A percentile compares a stretch with the other conserved stretches of the same genome.
These are phyloP conservation scores for Carallia pectinifolia DNA, from an alignment of 345 rosid genomes.

Conservation along the genomic window DNA sequence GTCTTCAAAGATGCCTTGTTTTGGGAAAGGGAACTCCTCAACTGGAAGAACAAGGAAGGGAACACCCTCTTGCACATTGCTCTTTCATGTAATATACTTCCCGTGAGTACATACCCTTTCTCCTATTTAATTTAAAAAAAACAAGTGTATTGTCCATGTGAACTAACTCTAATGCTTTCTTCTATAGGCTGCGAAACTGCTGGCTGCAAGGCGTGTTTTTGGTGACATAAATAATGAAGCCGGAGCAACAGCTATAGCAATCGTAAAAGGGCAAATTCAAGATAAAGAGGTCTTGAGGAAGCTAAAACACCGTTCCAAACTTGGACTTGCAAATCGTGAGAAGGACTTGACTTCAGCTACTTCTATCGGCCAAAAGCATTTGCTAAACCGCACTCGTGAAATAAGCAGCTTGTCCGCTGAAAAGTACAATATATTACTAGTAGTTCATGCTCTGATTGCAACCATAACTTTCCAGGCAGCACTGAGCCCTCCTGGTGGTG, in stretches of 20 bases:
- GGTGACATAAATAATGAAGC: neutral
- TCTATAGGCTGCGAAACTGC: neutral
- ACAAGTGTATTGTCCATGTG: neutral
- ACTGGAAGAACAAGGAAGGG: conserved; percentile 11
- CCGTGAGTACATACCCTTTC: neutral
- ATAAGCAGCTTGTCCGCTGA: neutral
- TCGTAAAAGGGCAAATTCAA: neutral
- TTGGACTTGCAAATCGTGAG: neutral
- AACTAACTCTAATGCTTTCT: neutral
- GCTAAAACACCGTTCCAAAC: neutral
- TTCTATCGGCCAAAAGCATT: neutral
- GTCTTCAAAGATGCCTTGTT: neutral
- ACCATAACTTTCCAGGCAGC: conserved; percentile 2
- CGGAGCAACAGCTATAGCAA: neutral
- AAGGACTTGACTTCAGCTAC: neutral
- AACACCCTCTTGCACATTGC: conserved; percentile 14
- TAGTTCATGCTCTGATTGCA: neutral
- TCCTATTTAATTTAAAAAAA: neutral
- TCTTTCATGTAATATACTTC: neutral
- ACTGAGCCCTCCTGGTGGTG: conserved; percentile 8
- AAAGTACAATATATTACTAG: neutral
- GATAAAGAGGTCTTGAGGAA: neutral
- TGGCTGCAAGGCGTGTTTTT: neutral
- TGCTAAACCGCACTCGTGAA: neutral
- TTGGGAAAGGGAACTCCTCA: conserved; percentile 13